These are phyloP conservation scores for Zizania latifolia DNA, from an alignment of 176 grass and related monocot genomes.

Conservation along the genomic window DNA sequence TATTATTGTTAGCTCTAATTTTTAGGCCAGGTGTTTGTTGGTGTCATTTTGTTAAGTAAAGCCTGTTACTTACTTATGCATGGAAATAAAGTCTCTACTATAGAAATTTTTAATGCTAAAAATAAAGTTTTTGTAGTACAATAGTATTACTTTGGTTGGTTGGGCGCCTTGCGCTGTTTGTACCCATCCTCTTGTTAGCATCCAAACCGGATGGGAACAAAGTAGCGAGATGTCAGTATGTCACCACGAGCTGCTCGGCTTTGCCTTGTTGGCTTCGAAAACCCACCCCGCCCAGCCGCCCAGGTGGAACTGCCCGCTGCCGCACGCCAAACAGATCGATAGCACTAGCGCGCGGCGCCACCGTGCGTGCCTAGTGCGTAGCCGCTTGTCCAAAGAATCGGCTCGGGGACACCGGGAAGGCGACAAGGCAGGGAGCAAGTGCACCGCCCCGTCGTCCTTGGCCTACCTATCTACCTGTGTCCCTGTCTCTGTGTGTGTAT, in stretches of 20 bases:
- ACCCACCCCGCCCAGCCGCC: too few species aligned
- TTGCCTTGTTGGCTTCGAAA: not conserved
- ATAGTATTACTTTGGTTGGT: too few species aligned
- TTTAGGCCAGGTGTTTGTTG: too few species aligned
- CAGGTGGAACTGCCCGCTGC: not conserved
- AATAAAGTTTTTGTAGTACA: too few species aligned
- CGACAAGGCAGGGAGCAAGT: not conserved
- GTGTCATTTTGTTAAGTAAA: too few species aligned
- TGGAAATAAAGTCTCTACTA: too few species aligned
- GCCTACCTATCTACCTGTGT: too few species aligned
- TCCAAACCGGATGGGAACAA: not conserved
- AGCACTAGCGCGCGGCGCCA: too few species aligned
- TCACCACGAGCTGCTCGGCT: not conserved
- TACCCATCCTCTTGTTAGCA: not conserved
- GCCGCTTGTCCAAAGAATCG: slow-evolving; percentile 26
- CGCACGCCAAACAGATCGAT: not conserved
- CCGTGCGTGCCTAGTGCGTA: not conserved
- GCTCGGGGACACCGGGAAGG: not conserved
- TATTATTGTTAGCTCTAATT: too few species aligned
- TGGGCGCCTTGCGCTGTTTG: not conserved
- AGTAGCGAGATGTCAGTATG: not conserved
- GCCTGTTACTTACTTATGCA: too few species aligned
- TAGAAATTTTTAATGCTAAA: too few species aligned
- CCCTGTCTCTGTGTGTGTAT: not conserved
- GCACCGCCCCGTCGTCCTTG: not conserved